Base-by-base conservation (phyloP, 345 rosid species). In the Aquilaria yunnanensis region DNA sequence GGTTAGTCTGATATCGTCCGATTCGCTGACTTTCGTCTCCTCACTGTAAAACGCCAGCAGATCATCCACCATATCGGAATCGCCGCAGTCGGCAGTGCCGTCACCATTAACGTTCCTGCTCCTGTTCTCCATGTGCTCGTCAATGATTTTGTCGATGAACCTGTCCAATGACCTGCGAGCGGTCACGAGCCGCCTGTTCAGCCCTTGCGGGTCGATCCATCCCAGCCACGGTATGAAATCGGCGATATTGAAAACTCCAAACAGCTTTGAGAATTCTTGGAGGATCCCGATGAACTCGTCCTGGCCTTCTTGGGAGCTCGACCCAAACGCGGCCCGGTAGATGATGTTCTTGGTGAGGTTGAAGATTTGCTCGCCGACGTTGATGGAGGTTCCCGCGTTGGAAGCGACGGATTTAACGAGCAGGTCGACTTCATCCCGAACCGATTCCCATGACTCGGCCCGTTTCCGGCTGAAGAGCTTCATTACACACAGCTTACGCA, bases 401-500 rank as follows among this genome's bases (percentile, higher is more conserved):
- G 52, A 63, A 3, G 79, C 78, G 6, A 83, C 81, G 0, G 75
- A 10, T 43, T 65, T 74, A 23, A 95, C 75, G 56, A 72, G 70
- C 4, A 46, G 55, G 14, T 89, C 90, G 1, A 95, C 96, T 76
- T 95, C 99, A 3, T 95, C 94, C 1, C 96, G 67, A 4, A 95
- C 96, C 0, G 99, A 91, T 11, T 77, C 86, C 99, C 98, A 95
- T 0, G 99, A 95, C 71, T 91, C 99, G 0, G 88, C 98, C 54
- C 99, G 46, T 70, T 85, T 91, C 9, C 99, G 88, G 70, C 99
- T 95, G 64, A 95, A 95, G 12, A 91, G 76, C 78, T 81, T 86
- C 85, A 91, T 81, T 53, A 89, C 98, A 47, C 96, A 85, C 1
- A 91, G 80, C 77, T 95, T 95, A 1, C 99, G 74, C 99, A 91